A percentile compares a stretch with the other conserved stretches of the same genome.
phyloP scores from a whole-genome alignment of 805 yeast species.

The Metschnikowia lunata region DNA sequence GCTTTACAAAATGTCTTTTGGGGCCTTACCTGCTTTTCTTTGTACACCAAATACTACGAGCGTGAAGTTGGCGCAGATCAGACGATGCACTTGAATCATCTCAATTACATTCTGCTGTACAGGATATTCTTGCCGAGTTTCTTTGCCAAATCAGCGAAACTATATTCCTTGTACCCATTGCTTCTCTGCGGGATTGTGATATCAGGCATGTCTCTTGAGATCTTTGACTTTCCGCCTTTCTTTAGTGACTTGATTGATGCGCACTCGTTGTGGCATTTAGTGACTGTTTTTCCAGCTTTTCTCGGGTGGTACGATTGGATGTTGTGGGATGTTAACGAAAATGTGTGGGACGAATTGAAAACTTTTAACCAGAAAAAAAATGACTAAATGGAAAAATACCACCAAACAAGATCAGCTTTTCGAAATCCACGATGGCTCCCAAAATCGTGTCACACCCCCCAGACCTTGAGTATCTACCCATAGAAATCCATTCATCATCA shows the following conservation, averaged over 20 bases:
- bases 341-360: conserved; percentile 18
- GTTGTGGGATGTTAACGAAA: conserved; percentile 39
- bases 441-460: conserved; percentile 37
- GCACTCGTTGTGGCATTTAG: conserved; percentile 20
- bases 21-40: conserved; percentile 25
- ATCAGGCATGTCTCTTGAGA: conserved; percentile 81
- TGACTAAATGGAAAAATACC: conserved; percentile 1
- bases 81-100: conserved; percentile 20
- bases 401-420: conserved; percentile 1
- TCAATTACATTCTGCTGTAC: conserved; percentile 22
- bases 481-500: conserved; percentile 76
- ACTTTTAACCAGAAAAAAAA: conserved; percentile 7
- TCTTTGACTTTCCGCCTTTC: conserved; percentile 68
- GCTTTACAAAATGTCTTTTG: conserved; percentile 57
- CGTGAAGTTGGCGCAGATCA: conserved; percentile 16
- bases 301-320: conserved; percentile 45
- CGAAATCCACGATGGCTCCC: conserved; percentile 75
- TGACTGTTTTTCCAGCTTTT: conserved; percentile 35
- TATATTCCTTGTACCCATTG: conserved; percentile 38
- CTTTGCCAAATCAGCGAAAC: conserved; percentile 33
- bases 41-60: conserved; percentile 31
- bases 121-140: conserved; percentile 28
- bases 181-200: conserved; percentile 42
- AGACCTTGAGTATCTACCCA: conserved; percentile 71
- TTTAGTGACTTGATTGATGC: conserved; percentile 18